Evolutionary conservation across 139 green algal species (phyloP).

Genomic region (Cymbomonas tetramitiformis): DNA sequence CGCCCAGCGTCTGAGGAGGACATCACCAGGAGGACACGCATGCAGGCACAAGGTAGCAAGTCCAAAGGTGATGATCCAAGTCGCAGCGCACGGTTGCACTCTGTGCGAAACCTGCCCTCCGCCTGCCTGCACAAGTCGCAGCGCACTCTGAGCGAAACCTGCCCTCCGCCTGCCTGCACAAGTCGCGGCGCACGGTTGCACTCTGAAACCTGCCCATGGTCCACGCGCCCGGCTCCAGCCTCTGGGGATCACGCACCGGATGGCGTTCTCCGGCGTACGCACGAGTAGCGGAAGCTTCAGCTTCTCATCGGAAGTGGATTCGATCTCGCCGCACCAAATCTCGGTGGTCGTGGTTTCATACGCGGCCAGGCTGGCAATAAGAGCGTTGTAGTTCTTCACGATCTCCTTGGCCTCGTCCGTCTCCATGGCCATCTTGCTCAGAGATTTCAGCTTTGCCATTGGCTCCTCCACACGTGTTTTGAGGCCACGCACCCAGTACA

Average conservation of each 20-base stretch:
- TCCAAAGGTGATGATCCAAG: constrained; percentile 73
- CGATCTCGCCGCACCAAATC: constrained; percentile 11
- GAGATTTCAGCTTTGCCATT: constrained; percentile 47
- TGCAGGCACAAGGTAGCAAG: constrained; percentile 55
- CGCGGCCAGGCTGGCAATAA: constrained; percentile 27
- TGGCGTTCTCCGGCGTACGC: background rate
- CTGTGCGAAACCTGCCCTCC: too few relatives aligned
- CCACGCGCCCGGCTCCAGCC: constrained; percentile 2
- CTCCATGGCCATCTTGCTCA: too few relatives aligned
- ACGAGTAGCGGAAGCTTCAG: constrained; percentile 63
- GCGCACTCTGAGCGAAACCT: too few relatives aligned
- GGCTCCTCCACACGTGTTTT: constrained; percentile 61
- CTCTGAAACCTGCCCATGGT: too few relatives aligned
- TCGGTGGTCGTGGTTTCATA: constrained; percentile 10
- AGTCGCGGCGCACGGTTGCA: too few relatives aligned
- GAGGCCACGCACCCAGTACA: constrained; percentile 64
- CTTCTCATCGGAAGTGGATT: constrained; percentile 51
- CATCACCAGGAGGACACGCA: constrained; percentile 70
- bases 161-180: too few relatives aligned
- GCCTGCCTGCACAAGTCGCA: too few relatives aligned
- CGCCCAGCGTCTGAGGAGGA: constrained; percentile 47
- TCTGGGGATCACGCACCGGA: background rate
- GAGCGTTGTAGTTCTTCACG: constrained; percentile 33
- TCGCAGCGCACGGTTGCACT: constrained; percentile 19
- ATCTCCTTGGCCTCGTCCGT: constrained; percentile 46